Evolutionary conservation across 148 eudicot genomes (phyloP).

Genomic region (Dianthus caryophyllus): DNA sequence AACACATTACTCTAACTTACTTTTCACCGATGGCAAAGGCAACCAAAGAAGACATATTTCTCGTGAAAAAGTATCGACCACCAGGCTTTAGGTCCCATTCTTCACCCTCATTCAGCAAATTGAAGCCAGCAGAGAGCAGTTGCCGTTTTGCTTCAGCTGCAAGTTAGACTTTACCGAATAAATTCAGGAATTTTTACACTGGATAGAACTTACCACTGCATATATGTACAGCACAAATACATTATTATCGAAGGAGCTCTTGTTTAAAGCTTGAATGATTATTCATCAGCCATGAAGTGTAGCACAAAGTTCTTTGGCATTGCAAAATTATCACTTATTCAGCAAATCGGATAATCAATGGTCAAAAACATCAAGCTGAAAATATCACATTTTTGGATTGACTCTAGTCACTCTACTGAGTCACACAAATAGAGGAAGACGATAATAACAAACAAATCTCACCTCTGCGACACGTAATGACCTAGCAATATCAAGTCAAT

Average conservation of each 20-base stretch:
- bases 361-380: too few species aligned
- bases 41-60: slow-evolving; percentile 96
- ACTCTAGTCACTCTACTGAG: too few species aligned
- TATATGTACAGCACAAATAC: neutral
- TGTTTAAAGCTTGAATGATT: neutral
- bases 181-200: slow-evolving; percentile 1
- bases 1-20: slow-evolving; percentile 40
- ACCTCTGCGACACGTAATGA: too few species aligned
- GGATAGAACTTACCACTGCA: neutral
- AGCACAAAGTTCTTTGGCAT: too few species aligned
- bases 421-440: too few species aligned
- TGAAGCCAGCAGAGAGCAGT: slow-evolving; percentile 82
- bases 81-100: slow-evolving; percentile 97
- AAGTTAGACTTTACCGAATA: slow-evolving; percentile 15
- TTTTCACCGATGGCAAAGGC: slow-evolving; percentile 91
- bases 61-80: slow-evolving; percentile 87
- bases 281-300: neutral
- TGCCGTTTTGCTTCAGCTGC: slow-evolving; percentile 94
- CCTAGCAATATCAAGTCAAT: too few species aligned
- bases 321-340: too few species aligned
- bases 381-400: too few species aligned
- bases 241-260: neutral
- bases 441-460: too few species aligned
- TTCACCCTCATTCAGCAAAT: slow-evolving; percentile 73
- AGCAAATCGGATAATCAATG: too few species aligned